A percentile compares a stretch with the other conserved stretches of the same genome.
Conservation (phyloP, 2,329 filamentous ascomycete genomes). For the Penicillium sp. region DNA sequence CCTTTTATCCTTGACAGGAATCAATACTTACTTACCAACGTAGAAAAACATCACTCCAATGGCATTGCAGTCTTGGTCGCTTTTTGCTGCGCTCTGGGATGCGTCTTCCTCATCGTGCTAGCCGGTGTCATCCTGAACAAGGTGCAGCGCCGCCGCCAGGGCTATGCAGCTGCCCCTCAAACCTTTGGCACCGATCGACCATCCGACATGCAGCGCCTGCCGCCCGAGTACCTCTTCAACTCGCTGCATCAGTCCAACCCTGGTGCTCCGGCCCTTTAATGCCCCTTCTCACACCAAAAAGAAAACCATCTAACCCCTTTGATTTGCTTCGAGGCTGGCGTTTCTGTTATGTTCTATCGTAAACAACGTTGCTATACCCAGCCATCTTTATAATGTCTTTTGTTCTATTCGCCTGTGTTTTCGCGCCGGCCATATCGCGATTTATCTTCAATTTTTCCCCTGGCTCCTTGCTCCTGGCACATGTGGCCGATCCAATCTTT, state of each 20-base stretch:
- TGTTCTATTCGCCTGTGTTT: conserved; percentile 18
- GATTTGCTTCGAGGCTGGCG: conserved; percentile 9
- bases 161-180: conserved; percentile 40
- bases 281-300: conserved; percentile 14
- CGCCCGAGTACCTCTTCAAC: conserved; percentile 41
- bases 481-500: neutral
- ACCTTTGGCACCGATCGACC: conserved; percentile 40
- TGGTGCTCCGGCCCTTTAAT: conserved; percentile 30
- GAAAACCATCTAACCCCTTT: neutral
- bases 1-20: conserved; percentile 8
- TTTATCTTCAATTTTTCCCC: conserved; percentile 2
- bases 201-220: conserved; percentile 39
- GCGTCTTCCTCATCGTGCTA: conserved; percentile 42
- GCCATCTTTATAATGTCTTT: conserved; percentile 28
- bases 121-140: conserved; percentile 42
- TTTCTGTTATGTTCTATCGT: conserved; percentile 18
- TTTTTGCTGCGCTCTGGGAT: conserved; percentile 41
- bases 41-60: conserved; percentile 34
- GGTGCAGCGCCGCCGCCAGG: conserved; percentile 41
- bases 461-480: neutral
- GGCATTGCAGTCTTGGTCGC: conserved; percentile 41
- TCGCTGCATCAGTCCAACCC: conserved; percentile 31
- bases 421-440: conserved; percentile 15
- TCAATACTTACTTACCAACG: conserved; percentile 4
- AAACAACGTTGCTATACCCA: conserved; percentile 29